Evolutionary conservation across 2,329 filamentous ascomycete genomes (phyloP), one percentile per base, ranked within the genome.

Genomic region (Aspergillus ruber): DNA sequence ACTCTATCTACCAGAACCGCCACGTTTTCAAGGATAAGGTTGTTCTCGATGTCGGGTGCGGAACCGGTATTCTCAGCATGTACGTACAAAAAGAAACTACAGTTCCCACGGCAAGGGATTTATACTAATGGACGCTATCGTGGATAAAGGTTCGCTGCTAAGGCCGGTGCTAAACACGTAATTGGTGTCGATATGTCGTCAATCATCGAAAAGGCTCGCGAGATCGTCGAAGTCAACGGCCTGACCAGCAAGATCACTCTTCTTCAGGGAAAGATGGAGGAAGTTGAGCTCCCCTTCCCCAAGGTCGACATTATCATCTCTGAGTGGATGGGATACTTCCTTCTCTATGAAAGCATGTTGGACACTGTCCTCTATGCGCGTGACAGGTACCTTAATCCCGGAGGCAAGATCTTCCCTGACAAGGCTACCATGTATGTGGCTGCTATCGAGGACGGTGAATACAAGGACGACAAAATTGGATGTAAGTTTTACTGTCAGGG

Each of bases 241-340:
- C 83, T 98, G 80, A 80, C 85, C 45, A 86, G 91, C 75, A 95
- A 95, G 81, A 96, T 98, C 70, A 97, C 93, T 45, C 82, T 98
- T 50, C 82, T 98, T 55, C 93, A 97, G 77, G 93, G 93, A 69
- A 98, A 98, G 82, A 98, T 98, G 93, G 93, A 98, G 77, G 93
- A 98, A 75, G 90, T 98, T 41, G 78, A 86, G 64, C 78, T 98
- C 53, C 93, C 93, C 17, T 95, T 86, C 73, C 86, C 89, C 64
- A 88, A 97, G 74, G 93, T 98, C 56, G 93, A 98, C 67, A 98
- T 98, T 68, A 98, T 98, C 74, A 95, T 98, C 69, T 97, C 91
- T 2, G 93, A 98, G 78, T 98, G 93, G 93, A 98, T 98, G 93
- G 93, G 93, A 29, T 98, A 98, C 77, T 97, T 97, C 78, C 77